A percentile compares a stretch with the other conserved stretches of the same genome.
These are phyloP conservation scores for Schizopora paradoxa DNA, from an alignment of 1,284 basidiomycete species.

Conservation along the genomic window DNA sequence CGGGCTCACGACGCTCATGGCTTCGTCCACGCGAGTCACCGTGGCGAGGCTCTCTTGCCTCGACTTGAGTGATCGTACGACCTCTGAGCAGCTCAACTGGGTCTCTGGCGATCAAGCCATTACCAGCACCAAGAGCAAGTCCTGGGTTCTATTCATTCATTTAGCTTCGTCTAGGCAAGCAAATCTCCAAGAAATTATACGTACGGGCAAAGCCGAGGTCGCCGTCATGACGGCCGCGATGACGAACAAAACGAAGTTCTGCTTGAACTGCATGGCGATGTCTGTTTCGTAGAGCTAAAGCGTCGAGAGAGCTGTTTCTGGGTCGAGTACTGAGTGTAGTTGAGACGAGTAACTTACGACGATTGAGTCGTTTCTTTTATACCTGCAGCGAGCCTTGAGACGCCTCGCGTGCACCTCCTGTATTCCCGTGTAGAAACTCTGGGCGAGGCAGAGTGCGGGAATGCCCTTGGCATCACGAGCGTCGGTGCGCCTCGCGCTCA, in stretches of 20 bases:
- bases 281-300: background rate
- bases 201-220: slow-evolving; percentile 13
- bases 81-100: slow-evolving; percentile 11
- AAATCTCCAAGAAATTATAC: background rate
- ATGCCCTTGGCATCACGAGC: slow-evolving; percentile 12
- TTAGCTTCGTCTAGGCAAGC: background rate
- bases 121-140: slow-evolving; percentile 5
- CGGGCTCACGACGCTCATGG: slow-evolving; percentile 1
- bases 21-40: slow-evolving; percentile 13
- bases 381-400: too few species aligned
- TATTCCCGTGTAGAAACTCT: slow-evolving; percentile 2
- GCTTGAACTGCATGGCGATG: slow-evolving; percentile 16
- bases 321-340: too few species aligned
- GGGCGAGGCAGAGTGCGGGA: slow-evolving; percentile 1
- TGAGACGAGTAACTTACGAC: too few species aligned
- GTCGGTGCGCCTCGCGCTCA: background rate
- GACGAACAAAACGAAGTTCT: slow-evolving; percentile 17
- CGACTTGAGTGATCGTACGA: slow-evolving; percentile 8
- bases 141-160: slow-evolving; percentile 1
- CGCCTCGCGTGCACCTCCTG: too few species aligned
- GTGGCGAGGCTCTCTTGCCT: slow-evolving; percentile 15
- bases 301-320: too few species aligned
- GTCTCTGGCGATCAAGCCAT: slow-evolving; percentile 3
- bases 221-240: slow-evolving; percentile 16
- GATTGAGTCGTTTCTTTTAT: slow-evolving; percentile 6